Evolutionary conservation across 495 filamentous ascomycete genomes (phyloP), one percentile per base, ranked within the genome.

Genomic region (Penicillium soppii): DNA sequence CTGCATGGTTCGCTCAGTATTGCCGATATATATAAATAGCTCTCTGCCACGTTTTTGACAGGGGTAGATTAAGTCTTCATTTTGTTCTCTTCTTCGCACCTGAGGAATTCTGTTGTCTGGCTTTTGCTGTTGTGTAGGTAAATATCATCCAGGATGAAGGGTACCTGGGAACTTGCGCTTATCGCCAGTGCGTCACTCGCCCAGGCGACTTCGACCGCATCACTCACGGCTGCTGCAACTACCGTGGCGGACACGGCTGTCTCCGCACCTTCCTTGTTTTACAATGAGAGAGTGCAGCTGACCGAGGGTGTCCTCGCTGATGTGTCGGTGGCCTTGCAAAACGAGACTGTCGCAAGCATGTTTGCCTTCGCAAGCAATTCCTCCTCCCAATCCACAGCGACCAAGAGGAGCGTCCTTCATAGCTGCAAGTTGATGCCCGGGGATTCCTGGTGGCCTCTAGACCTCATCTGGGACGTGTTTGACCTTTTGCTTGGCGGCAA

Each of bases 381-480:
- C 38, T 25, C 26, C 2, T 51, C 48, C 13, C 6, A 29, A 5
- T 27, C 38, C 15, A 30, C 25, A 44, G 57, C 32, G 19, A 2
- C 35, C 26, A 53, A 53, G 15, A 45, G 43, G 1, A n/a, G 26
- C 29, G 6, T 20, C 2, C 8, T 1, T 9, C 51, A 47, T 22
- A 57, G 53, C 37, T 80, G 78, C 59, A 78, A 72, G 47, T 47
- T 59, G 12, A 70, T 73, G 32, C 77, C 77, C 4, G 77, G 76
- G 12, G 65, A 71, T 19, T 15, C 20, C 0, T 38, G 46, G 16
- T 80, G 74, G 75, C 77, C 75, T 10, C 38, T 56, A 7, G 35
- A 54, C 10, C 15, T 57, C 2, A 53, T 60, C 16, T 75, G 71
- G 66, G 53, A 65, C 7, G 53, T 68, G 10, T 69, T 81, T 46